A percentile compares a stretch with the other conserved stretches of the same genome.
Conservation (phyloP, 768 basidiomycete species). For the Russula foetens region DNA sequence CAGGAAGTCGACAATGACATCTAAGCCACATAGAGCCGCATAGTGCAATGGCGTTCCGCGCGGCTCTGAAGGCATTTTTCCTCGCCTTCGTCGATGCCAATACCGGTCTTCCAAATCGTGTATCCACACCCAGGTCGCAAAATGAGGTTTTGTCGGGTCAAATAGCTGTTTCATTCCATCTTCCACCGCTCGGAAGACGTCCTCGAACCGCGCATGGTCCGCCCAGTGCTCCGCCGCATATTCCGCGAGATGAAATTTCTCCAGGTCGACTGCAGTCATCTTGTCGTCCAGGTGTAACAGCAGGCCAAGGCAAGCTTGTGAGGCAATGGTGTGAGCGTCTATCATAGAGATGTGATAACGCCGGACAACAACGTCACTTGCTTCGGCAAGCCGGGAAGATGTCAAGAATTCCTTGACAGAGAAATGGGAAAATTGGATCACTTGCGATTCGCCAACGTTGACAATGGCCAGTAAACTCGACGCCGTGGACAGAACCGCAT, state of each 20-base stretch:
- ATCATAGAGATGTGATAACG: background rate
- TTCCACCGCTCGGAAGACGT: background rate
- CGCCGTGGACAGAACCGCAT: background rate
- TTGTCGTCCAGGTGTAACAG: background rate
- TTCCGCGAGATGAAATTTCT: background rate
- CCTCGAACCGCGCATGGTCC: background rate
- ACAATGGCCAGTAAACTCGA: background rate
- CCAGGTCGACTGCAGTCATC: background rate
- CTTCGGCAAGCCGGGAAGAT: background rate
- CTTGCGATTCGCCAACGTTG: background rate
- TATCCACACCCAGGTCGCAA: background rate
- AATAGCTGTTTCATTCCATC: background rate
- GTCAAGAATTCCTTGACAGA: background rate
- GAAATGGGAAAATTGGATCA: background rate
- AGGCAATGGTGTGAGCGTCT: background rate
- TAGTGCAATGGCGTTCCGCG: background rate
- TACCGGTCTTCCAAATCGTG: background rate
- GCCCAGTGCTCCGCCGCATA: slow-evolving; percentile 1
- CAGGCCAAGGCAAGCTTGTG: background rate
- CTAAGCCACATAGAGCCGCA: background rate
- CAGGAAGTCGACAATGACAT: background rate
- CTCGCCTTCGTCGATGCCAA: background rate
- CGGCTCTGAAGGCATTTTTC: background rate
- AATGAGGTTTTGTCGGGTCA: background rate
- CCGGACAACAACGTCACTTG: background rate